Base-by-base conservation (phyloP, 2,329 filamentous ascomycete species). In the Monosporascus ibericus region DNA sequence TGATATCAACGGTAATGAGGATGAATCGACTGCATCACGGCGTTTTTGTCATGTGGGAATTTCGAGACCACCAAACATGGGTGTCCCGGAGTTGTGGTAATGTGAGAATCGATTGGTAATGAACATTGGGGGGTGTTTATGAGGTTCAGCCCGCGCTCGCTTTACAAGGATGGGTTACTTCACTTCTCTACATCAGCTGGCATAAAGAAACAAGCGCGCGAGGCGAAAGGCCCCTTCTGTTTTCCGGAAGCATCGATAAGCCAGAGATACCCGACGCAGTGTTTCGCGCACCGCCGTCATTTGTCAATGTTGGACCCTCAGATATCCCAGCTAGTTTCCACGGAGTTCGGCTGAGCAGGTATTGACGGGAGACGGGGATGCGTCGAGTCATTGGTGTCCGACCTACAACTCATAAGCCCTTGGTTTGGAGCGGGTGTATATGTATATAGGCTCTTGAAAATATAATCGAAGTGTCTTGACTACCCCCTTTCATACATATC, bases 41-140 rank as follows among this genome's bases (percentile, higher is more conserved):
- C 59, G 58, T 60, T 64, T 64, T 60, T 55, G 50, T 61, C 53
- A 62, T 54, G 58, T 56, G 53, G 52, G 55, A 54, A 49, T 48
- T 53, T 50, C 48, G 60, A 52, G 56, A 60, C 44, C 54, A 48
- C 54, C 58, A 60, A 60, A 59, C 55, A 56, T 60, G 58, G 65
- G 62, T 60, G 61, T 62, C 59, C 57, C 53, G 64, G 65, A 65
- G 66, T 67, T 65, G 63, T 57, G 57, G 50, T 60, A 53, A 58
- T 55, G 55, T 55, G 60, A 52, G 52, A 46, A 52, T 40, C 51
- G 50, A 58, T 56, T 53, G 50, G 53, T 62, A 56, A 61, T 61
- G 53, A 56, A 57, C 51, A 50, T 53, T 53, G 56, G 49, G 44
- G 51, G 48, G 56, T 54, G 52, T 46, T 56, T 47, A 47, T 49